Conservation (phyloP, 2,329 filamentous ascomycete species). For the Penicillium occitanis region DNA sequence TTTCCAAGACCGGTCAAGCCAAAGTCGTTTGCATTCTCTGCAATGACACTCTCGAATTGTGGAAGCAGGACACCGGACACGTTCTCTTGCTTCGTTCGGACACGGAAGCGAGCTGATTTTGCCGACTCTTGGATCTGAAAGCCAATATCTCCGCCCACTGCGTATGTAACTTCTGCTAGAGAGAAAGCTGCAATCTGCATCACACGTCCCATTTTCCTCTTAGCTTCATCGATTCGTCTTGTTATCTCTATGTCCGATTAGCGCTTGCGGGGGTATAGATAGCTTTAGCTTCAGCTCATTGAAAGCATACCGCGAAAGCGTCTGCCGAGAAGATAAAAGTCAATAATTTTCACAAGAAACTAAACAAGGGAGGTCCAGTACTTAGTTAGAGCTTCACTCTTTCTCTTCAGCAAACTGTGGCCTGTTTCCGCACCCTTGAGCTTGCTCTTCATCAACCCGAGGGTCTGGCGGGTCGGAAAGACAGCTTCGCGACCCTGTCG, state of each 20-base stretch:
- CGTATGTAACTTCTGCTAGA: slow-evolving; percentile 94
- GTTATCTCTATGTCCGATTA: slow-evolving; percentile 72
- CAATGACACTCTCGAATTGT: slow-evolving; percentile 85
- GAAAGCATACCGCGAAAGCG: slow-evolving; percentile 75
- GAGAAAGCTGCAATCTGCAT: slow-evolving; percentile 99
- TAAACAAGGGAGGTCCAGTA: slow-evolving; percentile 45
- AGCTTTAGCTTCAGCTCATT: slow-evolving; percentile 24
- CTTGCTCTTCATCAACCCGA: slow-evolving; percentile 97
- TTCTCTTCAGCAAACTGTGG: slow-evolving; percentile 92
- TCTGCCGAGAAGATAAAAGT: slow-evolving; percentile 49
- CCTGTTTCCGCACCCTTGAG: slow-evolving; percentile 90
- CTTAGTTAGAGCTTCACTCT: slow-evolving; percentile 98
- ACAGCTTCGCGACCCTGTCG: slow-evolving; percentile 86
- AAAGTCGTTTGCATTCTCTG: slow-evolving; percentile 92
- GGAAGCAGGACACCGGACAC: slow-evolving; percentile 95
- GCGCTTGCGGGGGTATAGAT: slow-evolving; percentile 24
- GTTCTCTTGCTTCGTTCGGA: slow-evolving; percentile 96
- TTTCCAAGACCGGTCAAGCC: slow-evolving; percentile 93
- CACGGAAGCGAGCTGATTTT: slow-evolving; percentile 85
- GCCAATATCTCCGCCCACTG: slow-evolving; percentile 89
- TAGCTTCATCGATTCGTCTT: slow-evolving; percentile 94
- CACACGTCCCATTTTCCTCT: slow-evolving; percentile 97
- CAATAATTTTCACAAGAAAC: slow-evolving; percentile 22
- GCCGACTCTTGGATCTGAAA: slow-evolving; percentile 98
- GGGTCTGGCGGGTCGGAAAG: slow-evolving; percentile 95